phyloP scores from a whole-genome alignment of 495 filamentous ascomycete species.

The Annulohypoxylon stygium region DNA sequence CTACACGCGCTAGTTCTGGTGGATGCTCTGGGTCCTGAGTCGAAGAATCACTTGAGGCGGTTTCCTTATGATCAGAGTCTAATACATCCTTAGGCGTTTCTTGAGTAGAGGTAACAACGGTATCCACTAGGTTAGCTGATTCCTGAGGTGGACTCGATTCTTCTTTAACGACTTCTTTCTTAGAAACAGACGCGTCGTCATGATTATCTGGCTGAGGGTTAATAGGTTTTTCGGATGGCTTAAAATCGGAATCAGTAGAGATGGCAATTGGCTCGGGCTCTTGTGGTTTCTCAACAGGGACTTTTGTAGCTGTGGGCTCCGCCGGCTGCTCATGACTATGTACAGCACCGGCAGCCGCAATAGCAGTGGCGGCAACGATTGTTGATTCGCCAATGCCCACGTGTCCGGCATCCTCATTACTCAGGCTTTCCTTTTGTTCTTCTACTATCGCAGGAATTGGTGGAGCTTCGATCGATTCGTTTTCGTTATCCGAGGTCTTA shows the following conservation, averaged over 20 bases:
- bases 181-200: neutral
- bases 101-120: conserved; percentile 4
- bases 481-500: conserved; percentile 9
- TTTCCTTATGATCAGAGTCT: neutral
- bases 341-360: conserved; percentile 10
- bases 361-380: conserved; percentile 19
- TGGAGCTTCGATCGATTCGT: neutral
- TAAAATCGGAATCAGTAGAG: neutral
- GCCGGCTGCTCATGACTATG: conserved; percentile 2
- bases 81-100: conserved; percentile 3
- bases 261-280: neutral
- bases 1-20: conserved; percentile 24
- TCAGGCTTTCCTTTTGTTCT: neutral
- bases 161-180: conserved; percentile 1
- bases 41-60: neutral
- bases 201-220: neutral
- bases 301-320: conserved; percentile 11
- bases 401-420: neutral
- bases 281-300: neutral
- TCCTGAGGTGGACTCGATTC: neutral
- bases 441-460: neutral
- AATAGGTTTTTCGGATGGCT: conserved; percentile 7
- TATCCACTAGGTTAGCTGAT: conserved; percentile 10
- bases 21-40: conserved; percentile 27
- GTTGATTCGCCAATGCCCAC: neutral